Base-by-base conservation (phyloP, 345 rosid species). In the Turnera subulata region DNA sequence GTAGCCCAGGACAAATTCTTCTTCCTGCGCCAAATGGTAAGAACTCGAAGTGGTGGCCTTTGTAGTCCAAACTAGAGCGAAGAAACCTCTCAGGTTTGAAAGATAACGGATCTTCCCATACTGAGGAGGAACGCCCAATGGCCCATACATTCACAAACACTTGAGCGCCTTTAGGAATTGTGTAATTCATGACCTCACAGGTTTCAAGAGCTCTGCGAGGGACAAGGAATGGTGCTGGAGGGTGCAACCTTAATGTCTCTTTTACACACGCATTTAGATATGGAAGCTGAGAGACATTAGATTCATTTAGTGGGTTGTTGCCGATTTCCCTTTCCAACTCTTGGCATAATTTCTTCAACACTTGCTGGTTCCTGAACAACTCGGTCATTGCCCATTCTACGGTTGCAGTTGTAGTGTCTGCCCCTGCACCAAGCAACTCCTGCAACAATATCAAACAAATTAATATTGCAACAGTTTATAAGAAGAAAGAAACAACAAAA, bases 1-100 rank as follows among this genome's bases (percentile, higher is more conserved):
- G 65, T 14, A 53, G 12, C 1, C 73, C 73, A 11, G 67, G 32
- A 23, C 62, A 67, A 1, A 67, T 53, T 24, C 63, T 71, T 56
- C 81, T 25, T 1, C 84, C 84, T 33, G 64, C 66, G 14, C 84
- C 79, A 68, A 79, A 79, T 10, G 79, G 76, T 46, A 72, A 37
- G 47, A 11, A 66, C 52, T 66, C 65, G 21, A 66, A 72, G n/a
- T 66, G 37, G 12, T 29, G 51, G 2, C 76, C 76, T 38, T 65
- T 72, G 56, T 22, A 66, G 49, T 66, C 68, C 45, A 66, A 47
- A 65, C 47, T 52, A 66, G 72, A 16, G 76, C 72, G 12, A 47
- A 46, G 7, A 61, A 72, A 7, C 42, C 20, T 53, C 40, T 47
- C 1, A 68, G 61, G 23, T 66, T n/a, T 2, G 6, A 16, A 0